A percentile compares a stretch with the other conserved stretches of the same genome.
Evolutionary conservation across 164 flowering plant species (phyloP).

Genomic region (Platanus orientalis): DNA sequence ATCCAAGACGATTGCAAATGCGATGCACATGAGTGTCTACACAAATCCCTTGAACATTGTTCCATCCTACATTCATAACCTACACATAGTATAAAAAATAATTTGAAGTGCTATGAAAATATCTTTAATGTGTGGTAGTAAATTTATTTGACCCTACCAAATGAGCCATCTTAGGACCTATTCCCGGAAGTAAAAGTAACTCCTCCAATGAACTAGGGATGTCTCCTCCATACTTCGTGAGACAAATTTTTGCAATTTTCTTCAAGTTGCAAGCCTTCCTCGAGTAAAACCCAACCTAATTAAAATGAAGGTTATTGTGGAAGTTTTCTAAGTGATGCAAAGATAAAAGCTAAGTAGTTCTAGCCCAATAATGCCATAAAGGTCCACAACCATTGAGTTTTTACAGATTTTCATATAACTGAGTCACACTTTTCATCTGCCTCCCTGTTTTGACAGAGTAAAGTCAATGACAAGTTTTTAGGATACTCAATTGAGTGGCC

Average conservation of each 20-base stretch:
- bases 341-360: no score
- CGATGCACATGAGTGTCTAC: constrained; percentile 99
- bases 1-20: constrained; percentile 90
- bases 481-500: background rate
- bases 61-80: constrained; percentile 95
- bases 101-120: background rate
- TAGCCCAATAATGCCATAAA: background rate
- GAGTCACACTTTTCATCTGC: background rate
- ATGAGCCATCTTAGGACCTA: constrained; percentile 99
- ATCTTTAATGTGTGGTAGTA: background rate
- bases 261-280: constrained; percentile 87
- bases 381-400: no score
- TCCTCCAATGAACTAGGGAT: constrained; percentile 88
- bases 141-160: constrained; percentile 43
- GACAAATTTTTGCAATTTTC: constrained; percentile 84
- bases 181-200: constrained; percentile 84
- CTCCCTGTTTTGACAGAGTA: background rate
- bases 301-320: constrained; percentile 2
- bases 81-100: constrained; percentile 19
- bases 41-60: constrained; percentile 95
- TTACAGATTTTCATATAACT: background rate
- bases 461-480: background rate
- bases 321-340: background rate
- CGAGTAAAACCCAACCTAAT: constrained; percentile 89
- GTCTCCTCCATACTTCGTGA: constrained; percentile 74